Evolutionary conservation across 164 flowering plant species (phyloP).

Genomic region (Sedum album): DNA sequence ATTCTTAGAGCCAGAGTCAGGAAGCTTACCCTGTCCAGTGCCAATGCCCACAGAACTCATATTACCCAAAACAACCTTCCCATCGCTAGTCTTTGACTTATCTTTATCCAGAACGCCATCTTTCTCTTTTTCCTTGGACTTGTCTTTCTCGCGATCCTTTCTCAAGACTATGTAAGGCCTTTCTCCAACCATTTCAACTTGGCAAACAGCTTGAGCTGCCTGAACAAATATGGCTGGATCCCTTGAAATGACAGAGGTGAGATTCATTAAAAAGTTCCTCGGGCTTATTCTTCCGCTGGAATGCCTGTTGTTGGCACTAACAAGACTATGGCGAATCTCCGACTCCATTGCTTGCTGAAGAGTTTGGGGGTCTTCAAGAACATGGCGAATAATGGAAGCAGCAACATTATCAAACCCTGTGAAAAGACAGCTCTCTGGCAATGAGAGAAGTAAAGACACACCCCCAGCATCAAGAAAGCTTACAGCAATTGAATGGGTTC

Average conservation of each 20-base stretch:
- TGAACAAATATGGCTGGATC: conserved; percentile 84
- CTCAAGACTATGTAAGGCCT: conserved; percentile 70
- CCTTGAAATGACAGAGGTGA: conserved; percentile 67
- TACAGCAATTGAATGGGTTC: conserved; percentile 69
- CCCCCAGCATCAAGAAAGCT: conserved; percentile 81
- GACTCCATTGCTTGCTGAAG: conserved; percentile 99
- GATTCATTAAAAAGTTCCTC: conserved; percentile 59
- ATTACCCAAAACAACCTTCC: conserved; percentile 33
- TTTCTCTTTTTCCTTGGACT: conserved; percentile 60
- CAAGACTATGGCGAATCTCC: conserved; percentile 73
- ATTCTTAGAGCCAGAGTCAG: conserved; percentile 52
- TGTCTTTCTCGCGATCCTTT: conserved; percentile 89
- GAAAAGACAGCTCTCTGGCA: conserved; percentile 80
- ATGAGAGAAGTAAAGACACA: conserved; percentile 58
- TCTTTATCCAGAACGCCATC: conserved; percentile 53
- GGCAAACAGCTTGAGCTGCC: conserved; percentile 85
- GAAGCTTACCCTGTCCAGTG: conserved; percentile 44
- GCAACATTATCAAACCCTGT: conserved; percentile 90
- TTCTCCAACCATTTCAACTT: conserved; percentile 91
- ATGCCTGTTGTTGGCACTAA: conserved; percentile 62
- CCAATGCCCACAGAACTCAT: conserved; percentile 24
- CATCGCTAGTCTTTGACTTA: conserved; percentile 45
- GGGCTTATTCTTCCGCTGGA: conserved; percentile 79
- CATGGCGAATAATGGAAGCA: conserved; percentile 75
- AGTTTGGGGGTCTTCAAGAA: conserved; percentile 96